phyloP scores from a whole-genome alignment of 1,139 yeast species.

The Zygoascus hellenicus region DNA sequence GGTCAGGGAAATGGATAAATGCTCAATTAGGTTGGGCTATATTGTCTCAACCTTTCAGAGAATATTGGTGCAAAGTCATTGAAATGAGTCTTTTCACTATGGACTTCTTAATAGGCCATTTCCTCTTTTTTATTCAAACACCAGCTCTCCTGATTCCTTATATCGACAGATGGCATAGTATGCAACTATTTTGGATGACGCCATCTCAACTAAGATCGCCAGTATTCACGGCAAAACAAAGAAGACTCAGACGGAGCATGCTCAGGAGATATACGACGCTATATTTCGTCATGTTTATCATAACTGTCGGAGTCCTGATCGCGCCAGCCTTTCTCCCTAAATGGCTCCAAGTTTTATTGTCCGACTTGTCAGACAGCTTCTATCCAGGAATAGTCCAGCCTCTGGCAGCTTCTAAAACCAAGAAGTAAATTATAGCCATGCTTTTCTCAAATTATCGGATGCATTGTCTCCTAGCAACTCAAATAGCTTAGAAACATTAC shows the following conservation, averaged over 20 bases:
- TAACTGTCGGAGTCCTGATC: conserved; percentile 70
- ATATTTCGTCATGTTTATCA: conserved; percentile 60
- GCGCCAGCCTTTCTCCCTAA: conserved; percentile 68
- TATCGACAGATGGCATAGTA: conserved; percentile 70
- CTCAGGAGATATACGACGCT: conserved; percentile 85
- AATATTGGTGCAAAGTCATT: conserved; percentile 57
- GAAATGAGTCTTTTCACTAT: conserved; percentile 66
- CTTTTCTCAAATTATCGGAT: neutral
- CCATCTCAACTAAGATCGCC: conserved; percentile 53
- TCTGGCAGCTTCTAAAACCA: neutral
- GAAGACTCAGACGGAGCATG: conserved; percentile 95
- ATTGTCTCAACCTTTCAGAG: conserved; percentile 64
- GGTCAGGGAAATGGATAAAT: conserved; percentile 75
- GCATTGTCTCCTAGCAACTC: neutral
- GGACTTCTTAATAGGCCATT: conserved; percentile 68
- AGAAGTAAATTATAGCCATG: conserved; percentile 1
- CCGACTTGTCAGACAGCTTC: conserved; percentile 7
- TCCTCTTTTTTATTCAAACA: conserved; percentile 50
- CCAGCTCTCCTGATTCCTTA: conserved; percentile 66
- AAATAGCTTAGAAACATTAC: neutral
- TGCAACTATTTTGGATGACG: conserved; percentile 73
- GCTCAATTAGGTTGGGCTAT: conserved; percentile 55
- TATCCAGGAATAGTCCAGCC: conserved; percentile 10
- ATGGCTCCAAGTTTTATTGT: neutral
- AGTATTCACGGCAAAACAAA: conserved; percentile 88